Base-by-base conservation (phyloP, 352 stramenopile species). In the Elongisporangium senticosum region DNA sequence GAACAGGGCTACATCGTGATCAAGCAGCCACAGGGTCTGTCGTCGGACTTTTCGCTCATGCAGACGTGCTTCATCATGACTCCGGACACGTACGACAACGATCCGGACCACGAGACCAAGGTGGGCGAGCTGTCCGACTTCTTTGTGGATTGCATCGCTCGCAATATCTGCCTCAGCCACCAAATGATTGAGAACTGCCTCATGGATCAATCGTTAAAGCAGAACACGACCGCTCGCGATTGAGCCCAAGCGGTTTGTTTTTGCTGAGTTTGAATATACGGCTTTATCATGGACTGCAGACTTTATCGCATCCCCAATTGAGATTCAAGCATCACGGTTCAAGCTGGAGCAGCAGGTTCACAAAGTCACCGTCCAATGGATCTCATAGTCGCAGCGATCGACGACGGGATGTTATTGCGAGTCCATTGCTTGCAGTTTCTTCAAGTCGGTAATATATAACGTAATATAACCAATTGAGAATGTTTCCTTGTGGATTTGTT, bases 51-150 rank as follows among this genome's bases (percentile, higher is more conserved):
- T 55, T 64, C 74, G 48, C 62, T 86, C 19, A 23, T 89, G 49
- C 75, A 85, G 58, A 76, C 75, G 53, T 79, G 74, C 56, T 80
- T 79, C 56, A 68, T 88, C 33, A 80, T 84, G 50, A 84, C 74
- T 4, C 78, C 78, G 20, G 64, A 69, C 40, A 65, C 85, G 26
- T 60, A 68, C n/a, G 62, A 52, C 58, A 55, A 75, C 50, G 65
- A 85, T 55, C 60, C 63, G n/a, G 75, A 89, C 64, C 71, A 74
- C 39, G 75, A 84, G 63, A 75, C 73, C 22, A 54, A 63, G 17
- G 64, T 58, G 13, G 65, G 62, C 43, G 64, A 63, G 28, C 60
- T 75, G 20, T 78, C 69, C 6, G 67, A 78, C 48, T 77, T 80
- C 55, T 67, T 77, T 22, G 52, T 80, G 22, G 68, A 60, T 50